Conservation (phyloP, 768 basidiomycete species). For the Collybia sordida region DNA sequence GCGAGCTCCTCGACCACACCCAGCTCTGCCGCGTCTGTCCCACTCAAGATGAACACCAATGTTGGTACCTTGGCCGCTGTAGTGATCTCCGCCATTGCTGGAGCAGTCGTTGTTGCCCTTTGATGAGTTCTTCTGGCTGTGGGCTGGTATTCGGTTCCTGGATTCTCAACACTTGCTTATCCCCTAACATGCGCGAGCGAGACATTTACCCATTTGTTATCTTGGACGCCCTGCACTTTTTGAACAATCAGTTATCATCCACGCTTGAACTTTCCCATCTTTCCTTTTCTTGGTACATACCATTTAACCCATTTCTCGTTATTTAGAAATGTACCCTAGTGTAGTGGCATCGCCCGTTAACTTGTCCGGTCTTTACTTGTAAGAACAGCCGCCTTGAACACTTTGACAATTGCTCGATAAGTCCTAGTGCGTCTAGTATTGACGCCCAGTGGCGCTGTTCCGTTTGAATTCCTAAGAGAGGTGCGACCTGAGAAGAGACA, state of each 20-base stretch:
- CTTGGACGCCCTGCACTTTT: not conserved
- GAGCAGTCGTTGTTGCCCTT: constrained; percentile 44
- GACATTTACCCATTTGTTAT: too few species aligned
- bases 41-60: constrained; percentile 31
- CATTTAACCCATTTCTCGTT: constrained; percentile 1
- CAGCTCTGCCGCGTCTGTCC: constrained; percentile 24
- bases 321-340: constrained; percentile 10
- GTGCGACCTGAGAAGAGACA: too few species aligned
- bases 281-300: not conserved
- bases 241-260: not conserved
- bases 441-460: too few species aligned
- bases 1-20: constrained; percentile 19
- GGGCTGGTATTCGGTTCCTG: not conserved
- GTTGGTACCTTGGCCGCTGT: constrained; percentile 32
- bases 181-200: not conserved
- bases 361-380: constrained; percentile 24
- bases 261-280: not conserved
- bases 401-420: too few species aligned
- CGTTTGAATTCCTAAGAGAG: too few species aligned
- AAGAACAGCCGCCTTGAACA: constrained; percentile 7
- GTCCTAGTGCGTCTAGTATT: too few species aligned
- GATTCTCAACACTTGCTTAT: not conserved
- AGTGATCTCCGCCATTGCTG: constrained; percentile 46
- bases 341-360: constrained; percentile 23
- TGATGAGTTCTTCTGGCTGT: constrained; percentile 21